Evolutionary conservation across 1,284 basidiomycete genomes (phyloP).

Genomic region (Hortiboletus rubellus): DNA sequence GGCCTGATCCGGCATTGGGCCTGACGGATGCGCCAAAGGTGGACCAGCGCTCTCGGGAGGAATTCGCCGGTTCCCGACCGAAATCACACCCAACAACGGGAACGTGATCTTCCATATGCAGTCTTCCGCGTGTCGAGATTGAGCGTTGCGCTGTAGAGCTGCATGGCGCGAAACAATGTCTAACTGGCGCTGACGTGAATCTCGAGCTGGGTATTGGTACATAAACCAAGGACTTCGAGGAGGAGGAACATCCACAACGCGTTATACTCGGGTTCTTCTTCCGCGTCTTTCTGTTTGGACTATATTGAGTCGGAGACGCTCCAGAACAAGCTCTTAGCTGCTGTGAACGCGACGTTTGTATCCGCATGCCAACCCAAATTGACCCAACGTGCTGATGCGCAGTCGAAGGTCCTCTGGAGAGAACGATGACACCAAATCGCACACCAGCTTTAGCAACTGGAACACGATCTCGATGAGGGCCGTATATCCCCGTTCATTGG

Average conservation of each 20-base stretch:
- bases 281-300: constrained; percentile 66
- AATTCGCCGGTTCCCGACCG: too few species aligned
- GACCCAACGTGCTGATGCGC: constrained; percentile 87
- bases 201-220: constrained; percentile 80
- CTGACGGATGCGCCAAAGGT: too few species aligned
- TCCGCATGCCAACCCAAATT: constrained; percentile 89
- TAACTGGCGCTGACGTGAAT: constrained; percentile 93
- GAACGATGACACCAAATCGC: constrained; percentile 85
- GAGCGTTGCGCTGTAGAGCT: constrained; percentile 70
- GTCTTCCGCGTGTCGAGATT: too few species aligned
- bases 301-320: constrained; percentile 92
- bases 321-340: constrained; percentile 88
- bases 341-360: constrained; percentile 94
- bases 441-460: constrained; percentile 91
- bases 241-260: constrained; percentile 90
- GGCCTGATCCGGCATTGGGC: too few species aligned
- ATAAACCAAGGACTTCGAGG: constrained; percentile 79
- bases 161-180: constrained; percentile 91
- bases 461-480: constrained; percentile 87
- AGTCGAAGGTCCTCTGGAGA: constrained; percentile 78
- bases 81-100: too few species aligned
- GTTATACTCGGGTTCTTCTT: constrained; percentile 70
- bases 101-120: constrained; percentile 11
- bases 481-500: constrained; percentile 62
- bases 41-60: too few species aligned